These are phyloP conservation scores for Trametes villosa DNA, from an alignment of 768 basidiomycete genomes.

Conservation along the genomic window DNA sequence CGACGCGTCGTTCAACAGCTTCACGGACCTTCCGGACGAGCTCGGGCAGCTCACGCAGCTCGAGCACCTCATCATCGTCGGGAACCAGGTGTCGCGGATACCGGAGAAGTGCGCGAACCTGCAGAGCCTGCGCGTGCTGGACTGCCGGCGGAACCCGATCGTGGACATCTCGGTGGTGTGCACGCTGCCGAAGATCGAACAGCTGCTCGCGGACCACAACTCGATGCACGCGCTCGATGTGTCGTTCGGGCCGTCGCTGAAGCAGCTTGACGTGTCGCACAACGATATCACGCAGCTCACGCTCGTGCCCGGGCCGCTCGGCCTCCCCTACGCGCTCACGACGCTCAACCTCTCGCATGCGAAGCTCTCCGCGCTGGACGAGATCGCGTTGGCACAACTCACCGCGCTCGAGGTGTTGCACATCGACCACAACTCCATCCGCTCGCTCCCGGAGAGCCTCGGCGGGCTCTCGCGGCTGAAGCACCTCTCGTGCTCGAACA, in stretches of 20 bases:
- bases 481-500: slow-evolving; percentile 87
- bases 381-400: slow-evolving; percentile 72
- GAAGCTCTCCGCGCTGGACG: slow-evolving; percentile 84
- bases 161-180: slow-evolving; percentile 72
- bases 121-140: slow-evolving; percentile 66
- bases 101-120: slow-evolving; percentile 65
- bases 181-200: slow-evolving; percentile 68
- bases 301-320: slow-evolving; percentile 55
- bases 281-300: slow-evolving; percentile 88
- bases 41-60: slow-evolving; percentile 72
- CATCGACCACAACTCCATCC: slow-evolving; percentile 87
- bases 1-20: slow-evolving; percentile 93
- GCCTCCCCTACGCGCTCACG: slow-evolving; percentile 63
- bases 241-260: slow-evolving; percentile 67
- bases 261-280: slow-evolving; percentile 73
- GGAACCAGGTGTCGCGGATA: slow-evolving; percentile 78
- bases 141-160: slow-evolving; percentile 86
- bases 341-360: slow-evolving; percentile 85
- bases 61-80: slow-evolving; percentile 79
- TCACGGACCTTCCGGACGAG: slow-evolving; percentile 78
- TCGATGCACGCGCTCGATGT: slow-evolving; percentile 79
- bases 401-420: slow-evolving; percentile 70
- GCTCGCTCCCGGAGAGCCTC: slow-evolving; percentile 80
- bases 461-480: slow-evolving; percentile 74
- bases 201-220: slow-evolving; percentile 82